Evolutionary conservation across 73 alveolate genomes (phyloP), one percentile per base, ranked within the genome.

Genomic region (Blepharisma stoltei): DNA sequence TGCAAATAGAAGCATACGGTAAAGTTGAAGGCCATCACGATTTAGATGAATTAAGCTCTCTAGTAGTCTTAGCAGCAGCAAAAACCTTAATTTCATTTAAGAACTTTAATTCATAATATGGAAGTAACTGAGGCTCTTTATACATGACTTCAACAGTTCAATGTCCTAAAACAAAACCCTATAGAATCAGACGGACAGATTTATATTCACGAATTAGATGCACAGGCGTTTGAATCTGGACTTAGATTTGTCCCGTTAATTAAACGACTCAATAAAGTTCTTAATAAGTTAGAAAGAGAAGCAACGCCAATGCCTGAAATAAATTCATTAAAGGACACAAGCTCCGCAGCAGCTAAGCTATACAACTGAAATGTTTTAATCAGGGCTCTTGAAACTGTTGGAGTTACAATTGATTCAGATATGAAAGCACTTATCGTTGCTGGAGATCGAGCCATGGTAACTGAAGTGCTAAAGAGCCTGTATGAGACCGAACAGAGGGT

Each of bases 401-500:
- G 83, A 7, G 70, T 88, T 4, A 50, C 32, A 0, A 55, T 81
- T 5, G 95, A 88, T 48, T n/a, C 73, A 8, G 92, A 88, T 71
- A 53, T 88, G 18, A 88, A 82, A 65, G 66, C 84, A 54, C 86
- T 87, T 20, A 85, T 88, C 3, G 71, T 88, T 0, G 92, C 89
- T 9, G 91, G 92, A 38, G 95, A 88, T 38, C 50, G 75, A 27
- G 83, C 84, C 11, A 21, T 69, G 71, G 65, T 69, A 9, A 43
- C 55, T 0, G 79, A 69, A 18, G 45, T 69, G 14, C 5, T 69
- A 5, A 46, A 69, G 79, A 7, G 32, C 1, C 11, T 69, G 14
- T 69, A 37, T 69, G 25, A n/a, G n/a, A 53, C 80, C 3, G 79
- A 69, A 4, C 55, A 69, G 43, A 23, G n/a, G 43, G 69, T 9